phyloP scores from a whole-genome alignment of 441 rosid genomes.

The Breynia disticha region DNA sequence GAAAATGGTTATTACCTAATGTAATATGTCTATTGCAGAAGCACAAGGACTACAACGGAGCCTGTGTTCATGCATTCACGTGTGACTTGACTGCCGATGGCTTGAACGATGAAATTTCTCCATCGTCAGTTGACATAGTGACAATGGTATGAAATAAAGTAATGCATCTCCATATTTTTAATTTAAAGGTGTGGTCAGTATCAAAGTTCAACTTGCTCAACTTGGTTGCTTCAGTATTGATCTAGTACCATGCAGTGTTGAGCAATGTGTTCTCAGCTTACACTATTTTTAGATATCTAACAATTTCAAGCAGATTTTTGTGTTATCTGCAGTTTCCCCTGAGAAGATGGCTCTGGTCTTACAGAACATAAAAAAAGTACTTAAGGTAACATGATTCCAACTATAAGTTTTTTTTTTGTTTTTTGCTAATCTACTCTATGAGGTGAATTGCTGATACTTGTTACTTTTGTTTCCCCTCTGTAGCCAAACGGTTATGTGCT shows the following conservation, averaged over 20 bases:
- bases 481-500: constrained; percentile 79
- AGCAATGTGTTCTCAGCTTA: constrained; percentile 1
- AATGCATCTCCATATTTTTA: too few species aligned
- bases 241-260: not conserved
- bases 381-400: constrained; percentile 44
- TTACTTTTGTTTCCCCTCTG: constrained; percentile 13
- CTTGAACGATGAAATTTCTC: constrained; percentile 58
- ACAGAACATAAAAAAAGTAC: constrained; percentile 61
- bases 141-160: constrained; percentile 52
- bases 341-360: constrained; percentile 83
- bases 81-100: constrained; percentile 76
- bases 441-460: constrained; percentile 5
- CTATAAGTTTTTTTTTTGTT: constrained; percentile 6
- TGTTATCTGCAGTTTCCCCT: constrained; percentile 92
- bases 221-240: constrained; percentile 5
- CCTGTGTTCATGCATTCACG: constrained; percentile 46
- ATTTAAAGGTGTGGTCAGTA: constrained; percentile 1
- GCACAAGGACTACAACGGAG: constrained; percentile 68
- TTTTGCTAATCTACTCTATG: not conserved
- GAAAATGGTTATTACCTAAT: not conserved
- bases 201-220: too few species aligned
- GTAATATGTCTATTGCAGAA: constrained; percentile 34
- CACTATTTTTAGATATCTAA: constrained; percentile 30
- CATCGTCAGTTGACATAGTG: constrained; percentile 74
- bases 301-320: constrained; percentile 76